Evolutionary conservation across 2,329 filamentous ascomycete genomes (phyloP).

Genomic region (Aspergillus thermomutatus): DNA sequence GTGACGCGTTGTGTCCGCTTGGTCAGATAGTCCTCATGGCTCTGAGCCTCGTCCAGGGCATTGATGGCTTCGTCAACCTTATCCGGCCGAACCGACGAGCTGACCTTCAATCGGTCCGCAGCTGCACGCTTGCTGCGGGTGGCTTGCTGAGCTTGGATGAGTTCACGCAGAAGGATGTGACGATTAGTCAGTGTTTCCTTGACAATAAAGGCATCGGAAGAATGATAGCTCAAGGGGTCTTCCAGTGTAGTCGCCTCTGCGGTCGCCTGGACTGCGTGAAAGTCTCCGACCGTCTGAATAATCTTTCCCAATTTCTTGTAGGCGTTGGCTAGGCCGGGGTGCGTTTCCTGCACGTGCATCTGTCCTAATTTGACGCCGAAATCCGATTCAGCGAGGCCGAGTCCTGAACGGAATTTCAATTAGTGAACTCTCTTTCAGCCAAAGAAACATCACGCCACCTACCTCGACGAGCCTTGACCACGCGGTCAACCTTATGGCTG

Average conservation of each 20-base stretch:
- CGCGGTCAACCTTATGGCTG: conserved; percentile 92
- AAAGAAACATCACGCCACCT: conserved; percentile 27
- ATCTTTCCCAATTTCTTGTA: conserved; percentile 94
- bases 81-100: conserved; percentile 81
- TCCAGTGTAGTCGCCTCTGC: conserved; percentile 93
- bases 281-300: conserved; percentile 90
- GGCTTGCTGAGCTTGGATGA: conserved; percentile 83
- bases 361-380: conserved; percentile 84
- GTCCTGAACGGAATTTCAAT: conserved; percentile 52
- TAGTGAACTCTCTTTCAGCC: not conserved
- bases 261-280: conserved; percentile 92
- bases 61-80: conserved; percentile 98
- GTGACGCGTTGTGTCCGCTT: conserved; percentile 89
- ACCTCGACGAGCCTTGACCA: conserved; percentile 92
- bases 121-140: conserved; percentile 80
- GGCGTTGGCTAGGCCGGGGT: conserved; percentile 80
- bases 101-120: conserved; percentile 83
- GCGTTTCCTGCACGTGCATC: conserved; percentile 87
- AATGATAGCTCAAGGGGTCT: conserved; percentile 92
- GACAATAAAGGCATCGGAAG: conserved; percentile 92
- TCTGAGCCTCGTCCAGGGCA: conserved; percentile 80
- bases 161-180: conserved; percentile 90
- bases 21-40: conserved; percentile 74
- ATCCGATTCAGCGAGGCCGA: conserved; percentile 88
- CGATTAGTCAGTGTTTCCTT: conserved; percentile 98